A percentile compares a stretch with the other conserved stretches of the same genome.
Conservation (phyloP, 345 rosid genomes). For the Aquilaria yunnanensis region DNA sequence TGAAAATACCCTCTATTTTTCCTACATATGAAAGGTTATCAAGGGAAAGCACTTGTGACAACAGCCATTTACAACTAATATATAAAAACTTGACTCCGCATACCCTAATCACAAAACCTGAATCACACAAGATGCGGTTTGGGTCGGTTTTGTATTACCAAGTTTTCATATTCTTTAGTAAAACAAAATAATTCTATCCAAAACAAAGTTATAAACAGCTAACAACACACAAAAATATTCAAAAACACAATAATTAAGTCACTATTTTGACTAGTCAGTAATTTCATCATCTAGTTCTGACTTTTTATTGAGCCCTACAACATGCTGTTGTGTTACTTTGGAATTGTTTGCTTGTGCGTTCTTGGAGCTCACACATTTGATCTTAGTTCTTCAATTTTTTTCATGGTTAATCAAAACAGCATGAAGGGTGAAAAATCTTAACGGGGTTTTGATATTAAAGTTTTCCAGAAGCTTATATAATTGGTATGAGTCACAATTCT, state of each 20-base stretch:
- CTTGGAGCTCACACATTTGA: neutral
- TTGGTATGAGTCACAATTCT: conserved; percentile 39
- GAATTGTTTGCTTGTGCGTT: neutral
- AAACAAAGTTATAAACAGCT: too few relatives aligned
- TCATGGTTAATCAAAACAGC: conserved; percentile 9
- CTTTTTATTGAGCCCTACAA: neutral
- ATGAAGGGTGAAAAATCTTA: conserved; percentile 87
- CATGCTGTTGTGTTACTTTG: conserved; percentile 1
- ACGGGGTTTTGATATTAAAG: conserved; percentile 88
- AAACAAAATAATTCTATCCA: too few relatives aligned
- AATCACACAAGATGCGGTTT: too few relatives aligned
- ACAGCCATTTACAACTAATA: too few relatives aligned
- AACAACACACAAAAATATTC: too few relatives aligned
- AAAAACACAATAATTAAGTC: conserved; percentile 52
- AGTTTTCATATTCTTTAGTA: too few relatives aligned
- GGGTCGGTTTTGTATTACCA: too few relatives aligned
- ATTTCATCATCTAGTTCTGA: neutral
- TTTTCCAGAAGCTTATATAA: conserved; percentile 62
- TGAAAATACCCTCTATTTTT: too few relatives aligned
- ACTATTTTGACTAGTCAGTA: conserved; percentile 65
- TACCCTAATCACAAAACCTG: too few relatives aligned
- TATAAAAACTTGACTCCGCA: too few relatives aligned
- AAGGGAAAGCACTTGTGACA: too few relatives aligned
- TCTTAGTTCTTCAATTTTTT: neutral
- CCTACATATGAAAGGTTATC: too few relatives aligned